Conservation (phyloP, 163 green algal species). For the Chlamydomonas reinhardtii region DNA sequence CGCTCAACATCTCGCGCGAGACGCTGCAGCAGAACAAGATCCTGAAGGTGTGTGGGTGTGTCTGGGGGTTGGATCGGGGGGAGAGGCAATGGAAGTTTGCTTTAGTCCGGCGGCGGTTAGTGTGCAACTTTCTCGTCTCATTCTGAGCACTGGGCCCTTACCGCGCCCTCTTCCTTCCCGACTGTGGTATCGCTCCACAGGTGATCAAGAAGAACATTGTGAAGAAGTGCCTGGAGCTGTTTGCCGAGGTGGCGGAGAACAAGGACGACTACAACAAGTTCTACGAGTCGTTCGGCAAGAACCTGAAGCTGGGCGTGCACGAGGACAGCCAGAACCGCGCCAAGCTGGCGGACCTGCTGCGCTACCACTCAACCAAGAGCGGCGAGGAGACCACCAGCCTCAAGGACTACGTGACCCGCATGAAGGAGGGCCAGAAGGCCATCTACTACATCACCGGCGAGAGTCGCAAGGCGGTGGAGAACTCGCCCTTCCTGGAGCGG, state of each 20-base stretch:
- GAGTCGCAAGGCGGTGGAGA: slow-evolving; percentile 96
- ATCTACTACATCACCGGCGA: slow-evolving; percentile 99
- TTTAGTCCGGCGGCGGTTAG: no score
- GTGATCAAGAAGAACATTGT: slow-evolving; percentile 99
- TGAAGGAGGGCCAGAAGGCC: slow-evolving; percentile 97
- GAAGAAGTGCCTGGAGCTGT: slow-evolving; percentile 99
- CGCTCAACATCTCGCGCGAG: slow-evolving; percentile 99
- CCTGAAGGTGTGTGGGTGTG: slow-evolving; percentile 85
- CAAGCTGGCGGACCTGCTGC: slow-evolving; percentile 98
- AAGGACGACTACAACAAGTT: slow-evolving; percentile 99
- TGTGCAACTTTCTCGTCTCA: no score
- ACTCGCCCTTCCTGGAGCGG: slow-evolving; percentile 98
- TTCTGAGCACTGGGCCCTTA: no score
- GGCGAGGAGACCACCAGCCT: slow-evolving; percentile 97
- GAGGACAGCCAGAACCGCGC: slow-evolving; percentile 88
- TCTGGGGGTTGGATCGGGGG: not conserved
- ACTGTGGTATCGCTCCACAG: slow-evolving; percentile 45
- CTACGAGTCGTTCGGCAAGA: slow-evolving; percentile 99
- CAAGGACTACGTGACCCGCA: slow-evolving; percentile 99
- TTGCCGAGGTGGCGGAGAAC: slow-evolving; percentile 99
- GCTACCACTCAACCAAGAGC: slow-evolving; percentile 97
- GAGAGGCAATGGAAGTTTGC: no score
- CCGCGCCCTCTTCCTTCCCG: no score
- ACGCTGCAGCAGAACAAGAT: slow-evolving; percentile 99
- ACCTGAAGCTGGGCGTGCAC: slow-evolving; percentile 98